Base-by-base conservation (phyloP, 2,329 filamentous ascomycete genomes). In the Arthrobotrys sphaeroides region DNA sequence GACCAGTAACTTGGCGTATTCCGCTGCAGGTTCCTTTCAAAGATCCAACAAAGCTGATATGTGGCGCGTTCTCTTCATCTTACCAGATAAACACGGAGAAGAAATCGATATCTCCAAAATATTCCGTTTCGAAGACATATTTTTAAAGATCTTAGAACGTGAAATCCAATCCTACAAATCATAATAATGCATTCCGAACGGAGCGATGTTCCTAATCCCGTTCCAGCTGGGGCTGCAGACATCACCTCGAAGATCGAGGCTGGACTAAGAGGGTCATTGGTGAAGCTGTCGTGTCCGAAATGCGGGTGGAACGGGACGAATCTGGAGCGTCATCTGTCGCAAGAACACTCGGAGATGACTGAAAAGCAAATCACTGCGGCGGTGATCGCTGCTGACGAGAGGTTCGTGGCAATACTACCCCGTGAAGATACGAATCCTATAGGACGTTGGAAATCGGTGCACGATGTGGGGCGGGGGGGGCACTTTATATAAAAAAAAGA, bases 241-340 rank as follows among this genome's bases (percentile, higher is more conserved):
- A 45, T 74, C 10, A 28, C 22, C 6, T 33, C 31, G 2, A 4
- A 28, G 4, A 62, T 74, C 38, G 61, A 67, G 26, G 36, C 69
- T 3, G 61, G 61, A 4, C 9, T 74, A n/a, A 38, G 42, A 36
- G 53, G 62, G 2, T 47, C 43, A 3, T n/a, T n/a, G n/a, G n/a
- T n/a, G n/a, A n/a, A 55, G 20, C 18, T 43, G 33, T 59, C 0
- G 61, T 74, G 69, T 24, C 31, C 47, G 4, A 22, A 62, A 1
- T 74, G 69, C 33, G 13, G 24, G 3, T 74, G 69, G 69, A 57
- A 10, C 1, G 61, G 61, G 1, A 22, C 43, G 18, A 67, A 67
- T 47, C 18, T 74, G n/a, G 43, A 38, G 18, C 53, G 36, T n/a
- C 69, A 74, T 55, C 16, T 55, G 36, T 12, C 33, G n/a, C 18